A percentile compares a stretch with the other conserved stretches of the same genome.
Evolutionary conservation across 2,329 filamentous ascomycete species (phyloP).

Genomic region (Fusarium subglutinans): DNA sequence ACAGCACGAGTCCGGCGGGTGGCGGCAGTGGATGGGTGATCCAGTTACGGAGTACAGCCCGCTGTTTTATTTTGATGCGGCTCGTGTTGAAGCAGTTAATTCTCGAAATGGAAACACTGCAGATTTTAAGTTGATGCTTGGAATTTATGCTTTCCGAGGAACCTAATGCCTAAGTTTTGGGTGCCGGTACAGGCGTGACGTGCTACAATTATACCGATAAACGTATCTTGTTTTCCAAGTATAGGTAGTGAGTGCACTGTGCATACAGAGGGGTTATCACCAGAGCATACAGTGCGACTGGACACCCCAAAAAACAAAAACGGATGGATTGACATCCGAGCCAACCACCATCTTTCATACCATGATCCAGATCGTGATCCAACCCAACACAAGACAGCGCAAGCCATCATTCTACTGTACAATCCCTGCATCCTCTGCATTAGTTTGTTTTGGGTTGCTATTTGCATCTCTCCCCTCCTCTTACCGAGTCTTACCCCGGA

Average conservation of each 20-base stretch:
- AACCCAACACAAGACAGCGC: conserved; percentile 6
- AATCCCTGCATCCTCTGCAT: conserved; percentile 27
- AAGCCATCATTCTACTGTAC: conserved; percentile 5
- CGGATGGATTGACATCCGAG: conserved; percentile 24
- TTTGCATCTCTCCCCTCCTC: not conserved
- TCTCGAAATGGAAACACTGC: conserved; percentile 28
- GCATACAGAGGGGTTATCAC: not conserved
- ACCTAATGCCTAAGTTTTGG: not conserved
- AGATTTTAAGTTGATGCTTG: conserved; percentile 11
- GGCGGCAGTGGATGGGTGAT: conserved; percentile 9
- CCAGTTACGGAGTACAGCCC: not conserved
- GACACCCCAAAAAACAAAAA: not conserved
- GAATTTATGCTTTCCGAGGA: not conserved
- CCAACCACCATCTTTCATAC: conserved; percentile 24
- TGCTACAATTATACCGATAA: not conserved
- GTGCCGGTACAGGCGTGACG: not conserved
- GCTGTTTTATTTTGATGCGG: conserved; percentile 7
- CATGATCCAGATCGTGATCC: conserved; percentile 33
- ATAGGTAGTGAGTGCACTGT: conserved; percentile 18
- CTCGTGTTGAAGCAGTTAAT: conserved; percentile 25
- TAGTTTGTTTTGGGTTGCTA: conserved; percentile 15
- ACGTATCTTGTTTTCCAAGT: not conserved
- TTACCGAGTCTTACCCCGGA: conserved; percentile 28
- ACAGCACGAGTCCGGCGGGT: conserved; percentile 23
- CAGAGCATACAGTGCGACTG: conserved; percentile 18